Evolutionary conservation across 176 grass and related monocot species (phyloP), one percentile per base, ranked within the genome.

Genomic region (Carex parvula): DNA sequence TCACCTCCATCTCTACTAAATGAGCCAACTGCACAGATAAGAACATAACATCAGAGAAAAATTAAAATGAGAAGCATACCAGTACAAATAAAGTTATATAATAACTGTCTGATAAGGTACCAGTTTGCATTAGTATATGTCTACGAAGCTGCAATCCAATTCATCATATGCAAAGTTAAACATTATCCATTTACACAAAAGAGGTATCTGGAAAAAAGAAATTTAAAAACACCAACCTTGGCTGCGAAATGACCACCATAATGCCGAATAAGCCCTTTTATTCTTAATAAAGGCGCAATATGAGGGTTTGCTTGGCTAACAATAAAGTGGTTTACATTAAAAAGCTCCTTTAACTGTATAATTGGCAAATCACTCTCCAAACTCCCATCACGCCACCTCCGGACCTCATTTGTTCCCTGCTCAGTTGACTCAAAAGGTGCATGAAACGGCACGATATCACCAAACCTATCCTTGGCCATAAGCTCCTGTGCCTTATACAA

Each of bases 331-430:
- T 97, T 97, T 29, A 93, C 95, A 84, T 93, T 98, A 79, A 94
- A 95, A 41, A 98, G 88, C 82, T 93, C 89, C 84, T 94, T 94
- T 88, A 98, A 61, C 56, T 91, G 92, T 46, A 90, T 88, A 80
- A 97, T 94, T 39, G 94, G 94, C 78, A 97, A 90, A 89, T 98
- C 95, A 87, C 86, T 94, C 84, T 97, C 94, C 74, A 97, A 92
- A 73, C 92, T 97, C 33, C 94, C 94, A 85, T 97, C 94, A 83
- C 94, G 93, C 94, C 94, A 94, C 21, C 88, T 90, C 0, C 94
- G 80, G 22, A 86, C 85, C 33, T 72, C 85, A 79, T 71, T 65
- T 50, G 59, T 75, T 74, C 91, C 90, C 79, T 90, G 91, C 5
- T 80, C 55, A 2, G 84, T 86, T 78, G 85, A 52, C 79, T 86